Evolutionary conservation across 495 filamentous ascomycete genomes (phyloP), one percentile per base, ranked within the genome.

Genomic region (Lasiosphaeria ovina): DNA sequence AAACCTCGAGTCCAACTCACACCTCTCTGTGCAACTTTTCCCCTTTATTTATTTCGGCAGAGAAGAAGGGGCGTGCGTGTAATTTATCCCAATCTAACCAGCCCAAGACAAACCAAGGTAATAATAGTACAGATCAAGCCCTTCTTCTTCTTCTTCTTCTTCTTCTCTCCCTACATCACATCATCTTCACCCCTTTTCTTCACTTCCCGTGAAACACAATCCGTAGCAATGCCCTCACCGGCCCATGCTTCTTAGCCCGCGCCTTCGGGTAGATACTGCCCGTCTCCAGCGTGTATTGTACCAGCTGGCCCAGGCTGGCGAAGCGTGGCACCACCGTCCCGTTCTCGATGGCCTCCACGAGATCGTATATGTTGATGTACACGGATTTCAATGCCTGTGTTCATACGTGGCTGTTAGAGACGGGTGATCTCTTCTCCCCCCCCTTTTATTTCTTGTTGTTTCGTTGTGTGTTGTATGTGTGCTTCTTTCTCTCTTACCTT

Each of bases 321-420:
- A 77, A 76, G 31, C 60, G 33, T 42, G 44, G 54, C 7, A 72
- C 65, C 0, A 4, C 16, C 3, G 9, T 32, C 1, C 62, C 64
- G 3, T 47, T 36, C 4, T 61, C 36, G 32, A 75, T 51, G 6
- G 65, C 69, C 0, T 68, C 61, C 34, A 77, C 52, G 36, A 79
- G 69, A 65, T 78, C 74, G 8, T 55, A 38, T 51, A 79, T 76
- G 55, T 77, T 77, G 45, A 79, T 62, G 60, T 70, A 67, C 5
- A 76, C 63, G 4, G n/a, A 44, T 11, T 50, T 51, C 0, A 75
- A 64, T 6, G 65, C 66, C 74, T 76, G 34, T 34, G 3, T 34
- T 31, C 14, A 8, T 44, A 2, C 11, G 4, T 5, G 17, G 3
- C 6, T n/a, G 34, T 32, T 35, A 17, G 17, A 16, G n/a, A 44